A percentile compares a stretch with the other conserved stretches of the same genome.
phyloP scores from a whole-genome alignment of 305 asterid genomes.

The Rubia occidens region DNA sequence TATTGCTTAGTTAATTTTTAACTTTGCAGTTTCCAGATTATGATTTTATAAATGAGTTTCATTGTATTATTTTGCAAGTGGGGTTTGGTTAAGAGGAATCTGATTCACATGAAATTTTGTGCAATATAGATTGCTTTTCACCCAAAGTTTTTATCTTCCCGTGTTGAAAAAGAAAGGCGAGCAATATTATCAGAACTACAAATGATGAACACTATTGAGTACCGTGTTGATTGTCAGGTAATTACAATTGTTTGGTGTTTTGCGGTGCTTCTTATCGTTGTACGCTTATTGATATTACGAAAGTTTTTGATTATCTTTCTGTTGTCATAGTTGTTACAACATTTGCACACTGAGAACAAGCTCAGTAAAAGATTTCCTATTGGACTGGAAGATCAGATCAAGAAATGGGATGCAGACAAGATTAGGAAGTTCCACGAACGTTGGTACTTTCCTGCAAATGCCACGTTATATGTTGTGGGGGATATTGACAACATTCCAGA shows the following conservation, averaged over 20 bases:
- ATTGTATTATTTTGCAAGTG: neutral
- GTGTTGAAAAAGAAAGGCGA: conserved; percentile 96
- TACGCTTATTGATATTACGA: conserved; percentile 13
- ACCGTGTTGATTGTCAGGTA: conserved; percentile 99
- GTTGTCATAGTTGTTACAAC: conserved; percentile 70
- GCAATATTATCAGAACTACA: conserved; percentile 92
- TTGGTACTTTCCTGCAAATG: conserved; percentile 98
- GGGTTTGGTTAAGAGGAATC: conserved; percentile 6
- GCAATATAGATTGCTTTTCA: conserved; percentile 76
- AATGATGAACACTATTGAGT: conserved; percentile 99
- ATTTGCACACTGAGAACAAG: conserved; percentile 96
- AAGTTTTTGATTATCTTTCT: conserved; percentile 19
- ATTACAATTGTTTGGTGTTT: conserved; percentile 19
- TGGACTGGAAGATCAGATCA: conserved; percentile 95
- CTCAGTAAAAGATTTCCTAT: conserved; percentile 94
- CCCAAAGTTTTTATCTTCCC: conserved; percentile 83
- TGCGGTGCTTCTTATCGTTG: conserved; percentile 13
- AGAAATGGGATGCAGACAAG: conserved; percentile 97
- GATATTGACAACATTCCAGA: conserved; percentile 74
- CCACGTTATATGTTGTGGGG: conserved; percentile 95
- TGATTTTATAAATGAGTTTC: conserved; percentile 9
- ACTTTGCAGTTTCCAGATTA: neutral
- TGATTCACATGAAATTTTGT: conserved; percentile 13
- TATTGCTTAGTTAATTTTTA: neutral
- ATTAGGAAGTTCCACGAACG: conserved; percentile 94